A percentile compares a stretch with the other conserved stretches of the same genome.
phyloP scores from a whole-genome alignment of 2,329 filamentous ascomycete genomes.

The Tolypocladium inflatum region DNA sequence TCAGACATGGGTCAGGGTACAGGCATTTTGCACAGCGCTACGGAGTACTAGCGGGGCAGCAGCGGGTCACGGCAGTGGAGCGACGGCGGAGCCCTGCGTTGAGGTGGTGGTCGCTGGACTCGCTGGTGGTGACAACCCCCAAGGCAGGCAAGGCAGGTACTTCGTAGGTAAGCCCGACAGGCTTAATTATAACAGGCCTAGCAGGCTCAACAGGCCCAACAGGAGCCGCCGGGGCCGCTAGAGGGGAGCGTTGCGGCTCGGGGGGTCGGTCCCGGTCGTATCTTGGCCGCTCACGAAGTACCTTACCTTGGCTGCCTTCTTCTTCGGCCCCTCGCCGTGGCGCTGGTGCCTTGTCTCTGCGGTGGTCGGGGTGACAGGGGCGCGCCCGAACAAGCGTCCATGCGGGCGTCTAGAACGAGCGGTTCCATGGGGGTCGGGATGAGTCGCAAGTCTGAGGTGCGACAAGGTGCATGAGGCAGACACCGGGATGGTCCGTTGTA shows the following conservation, averaged over 20 bases:
- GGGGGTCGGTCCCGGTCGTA: not conserved
- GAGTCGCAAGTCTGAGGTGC: not conserved
- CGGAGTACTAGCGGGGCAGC: not conserved
- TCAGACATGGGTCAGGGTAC: not conserved
- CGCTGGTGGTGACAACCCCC: too few species aligned
- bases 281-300: not conserved
- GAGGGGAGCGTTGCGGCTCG: not conserved
- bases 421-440: not conserved
- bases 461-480: too few species aligned
- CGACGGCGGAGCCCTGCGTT: not conserved
- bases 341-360: not conserved
- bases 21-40: not conserved
- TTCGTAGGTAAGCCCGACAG: too few species aligned
- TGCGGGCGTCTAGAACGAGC: not conserved
- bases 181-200: too few species aligned
- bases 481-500: too few species aligned
- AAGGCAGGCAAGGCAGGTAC: too few species aligned
- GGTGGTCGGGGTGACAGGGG: not conserved
- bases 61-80: not conserved
- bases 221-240: not conserved
- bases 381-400: not conserved
- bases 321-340: not conserved
- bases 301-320: not conserved
- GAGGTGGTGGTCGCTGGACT: too few species aligned
- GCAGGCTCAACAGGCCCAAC: not conserved